Percentiles rank a stretch among this genome's conserved stretches.
phyloP scores from a whole-genome alignment of 2,329 filamentous ascomycete genomes.

The Neurospora sp. region DNA sequence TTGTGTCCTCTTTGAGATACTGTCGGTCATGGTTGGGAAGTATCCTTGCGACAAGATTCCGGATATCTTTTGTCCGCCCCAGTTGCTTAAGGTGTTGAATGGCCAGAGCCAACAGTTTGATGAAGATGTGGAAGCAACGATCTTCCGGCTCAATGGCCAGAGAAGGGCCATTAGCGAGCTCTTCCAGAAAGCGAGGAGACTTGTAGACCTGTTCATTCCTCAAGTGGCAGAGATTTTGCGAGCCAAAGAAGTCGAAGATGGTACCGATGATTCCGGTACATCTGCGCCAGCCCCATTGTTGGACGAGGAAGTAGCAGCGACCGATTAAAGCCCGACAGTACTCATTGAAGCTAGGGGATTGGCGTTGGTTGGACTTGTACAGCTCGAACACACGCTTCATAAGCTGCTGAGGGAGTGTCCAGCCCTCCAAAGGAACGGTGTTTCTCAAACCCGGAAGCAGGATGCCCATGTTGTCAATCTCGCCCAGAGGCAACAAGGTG shows the following conservation, averaged over 20 bases:
- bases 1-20: constrained; percentile 50
- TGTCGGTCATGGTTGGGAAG: constrained; percentile 57
- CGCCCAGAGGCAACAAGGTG: constrained; percentile 47
- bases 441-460: constrained; percentile 31
- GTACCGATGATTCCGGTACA: constrained; percentile 47
- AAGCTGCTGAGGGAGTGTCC: constrained; percentile 47
- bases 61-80: constrained; percentile 45
- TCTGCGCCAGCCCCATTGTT: constrained; percentile 56
- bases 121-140: constrained; percentile 55
- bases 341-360: constrained; percentile 53
- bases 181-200: constrained; percentile 51
- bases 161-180: constrained; percentile 36
- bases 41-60: constrained; percentile 50
- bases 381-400: constrained; percentile 47
- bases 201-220: constrained; percentile 53
- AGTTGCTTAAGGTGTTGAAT: constrained; percentile 40
- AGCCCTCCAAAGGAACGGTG: constrained; percentile 41
- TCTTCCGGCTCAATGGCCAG: constrained; percentile 45
- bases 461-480: constrained; percentile 47
- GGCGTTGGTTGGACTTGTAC: constrained; percentile 44
- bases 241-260: constrained; percentile 60
- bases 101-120: constrained; percentile 51
- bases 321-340: constrained; percentile 51
- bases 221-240: constrained; percentile 49
- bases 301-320: constrained; percentile 52